Percentiles rank a stretch among this genome's conserved stretches.
phyloP scores from a whole-genome alignment of 169 alveolate genomes.

The Eimeria necatrix region DNA sequence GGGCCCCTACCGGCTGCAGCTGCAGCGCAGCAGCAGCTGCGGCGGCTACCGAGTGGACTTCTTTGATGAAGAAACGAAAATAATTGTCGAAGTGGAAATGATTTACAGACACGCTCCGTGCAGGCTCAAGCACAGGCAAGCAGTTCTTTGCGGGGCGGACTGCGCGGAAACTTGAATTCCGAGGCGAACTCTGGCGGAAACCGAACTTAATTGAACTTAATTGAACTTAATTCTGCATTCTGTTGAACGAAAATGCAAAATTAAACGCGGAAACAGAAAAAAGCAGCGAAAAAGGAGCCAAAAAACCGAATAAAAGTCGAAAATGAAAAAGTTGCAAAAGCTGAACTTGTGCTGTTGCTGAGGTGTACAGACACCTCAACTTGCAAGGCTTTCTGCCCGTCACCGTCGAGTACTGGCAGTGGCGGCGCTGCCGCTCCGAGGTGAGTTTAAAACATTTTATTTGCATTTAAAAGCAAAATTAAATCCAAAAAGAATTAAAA shows the following conservation, averaged over 20 bases:
- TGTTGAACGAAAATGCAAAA: too few relatives aligned
- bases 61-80: constrained; percentile 81
- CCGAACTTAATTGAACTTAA: background rate
- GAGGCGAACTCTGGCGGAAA: background rate
- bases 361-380: constrained; percentile 48
- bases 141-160: background rate
- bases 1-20: constrained; percentile 68
- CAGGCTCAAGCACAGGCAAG: constrained; percentile 42
- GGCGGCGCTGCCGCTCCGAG: constrained; percentile 81
- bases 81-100: constrained; percentile 80
- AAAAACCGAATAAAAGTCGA: background rate
- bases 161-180: too few relatives aligned
- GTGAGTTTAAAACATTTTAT: background rate
- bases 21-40: constrained; percentile 59
- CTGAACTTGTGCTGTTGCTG: background rate
- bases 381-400: constrained; percentile 70
- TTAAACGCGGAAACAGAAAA: background rate
- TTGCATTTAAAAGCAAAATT: too few relatives aligned
- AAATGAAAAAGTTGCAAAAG: background rate
- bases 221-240: background rate
- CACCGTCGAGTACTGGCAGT: constrained; percentile 75
- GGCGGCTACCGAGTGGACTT: constrained; percentile 85
- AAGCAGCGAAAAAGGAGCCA: too few relatives aligned
- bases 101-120: constrained; percentile 78
- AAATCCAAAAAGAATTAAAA: too few relatives aligned